Evolutionary conservation across 1,139 yeast species (phyloP).

Genomic region (Yamadazyma oceani): DNA sequence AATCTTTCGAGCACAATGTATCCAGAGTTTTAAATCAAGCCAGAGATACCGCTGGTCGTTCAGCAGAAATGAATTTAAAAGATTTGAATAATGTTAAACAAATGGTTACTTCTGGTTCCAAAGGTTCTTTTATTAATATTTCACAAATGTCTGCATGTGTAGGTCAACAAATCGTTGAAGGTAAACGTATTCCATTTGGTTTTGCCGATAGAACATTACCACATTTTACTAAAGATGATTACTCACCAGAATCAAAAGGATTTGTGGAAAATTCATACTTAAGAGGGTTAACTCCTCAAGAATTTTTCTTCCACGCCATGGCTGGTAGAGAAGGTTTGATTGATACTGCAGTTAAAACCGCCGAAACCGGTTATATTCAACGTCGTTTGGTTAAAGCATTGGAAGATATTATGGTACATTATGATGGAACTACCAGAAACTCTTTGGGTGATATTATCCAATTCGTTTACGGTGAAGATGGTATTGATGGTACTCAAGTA

Average conservation of each 20-base stretch:
- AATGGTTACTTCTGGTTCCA: slow-evolving; percentile 99
- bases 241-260: slow-evolving; percentile 97
- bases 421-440: slow-evolving; percentile 97
- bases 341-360: slow-evolving; percentile 98
- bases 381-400: slow-evolving; percentile 98
- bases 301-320: slow-evolving; percentile 99
- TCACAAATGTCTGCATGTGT: slow-evolving; percentile 99
- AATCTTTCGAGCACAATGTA: slow-evolving; percentile 96
- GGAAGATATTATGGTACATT: slow-evolving; percentile 98
- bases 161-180: slow-evolving; percentile 99
- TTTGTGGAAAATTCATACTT: slow-evolving; percentile 96
- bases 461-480: slow-evolving; percentile 98
- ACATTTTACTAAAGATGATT: slow-evolving; percentile 97
- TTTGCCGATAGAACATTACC: slow-evolving; percentile 95
- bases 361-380: slow-evolving; percentile 98
- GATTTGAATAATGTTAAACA: slow-evolving; percentile 95
- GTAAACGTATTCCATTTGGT: slow-evolving; percentile 98
- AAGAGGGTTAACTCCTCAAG: slow-evolving; percentile 98
- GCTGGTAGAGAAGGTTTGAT: slow-evolving; percentile 99
- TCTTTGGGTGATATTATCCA: slow-evolving; percentile 96
- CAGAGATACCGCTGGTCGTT: slow-evolving; percentile 98
- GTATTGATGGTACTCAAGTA: slow-evolving; percentile 96
- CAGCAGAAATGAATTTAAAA: slow-evolving; percentile 94
- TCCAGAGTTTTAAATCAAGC: slow-evolving; percentile 95
- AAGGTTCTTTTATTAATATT: slow-evolving; percentile 97